These are phyloP conservation scores for Boletus speciosus DNA, from an alignment of 768 basidiomycete species.

Conservation along the genomic window DNA sequence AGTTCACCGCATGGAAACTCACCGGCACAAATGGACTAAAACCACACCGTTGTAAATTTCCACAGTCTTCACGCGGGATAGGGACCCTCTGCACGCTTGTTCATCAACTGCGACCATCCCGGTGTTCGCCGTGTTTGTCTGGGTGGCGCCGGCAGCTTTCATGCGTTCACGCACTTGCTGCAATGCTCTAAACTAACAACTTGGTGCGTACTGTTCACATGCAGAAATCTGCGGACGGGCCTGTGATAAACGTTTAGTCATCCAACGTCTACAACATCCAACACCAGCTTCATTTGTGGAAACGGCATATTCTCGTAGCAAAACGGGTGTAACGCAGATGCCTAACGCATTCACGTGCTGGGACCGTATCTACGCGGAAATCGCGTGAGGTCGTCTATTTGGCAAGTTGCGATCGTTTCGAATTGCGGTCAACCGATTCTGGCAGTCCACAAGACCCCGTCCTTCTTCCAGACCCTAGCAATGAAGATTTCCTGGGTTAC, in stretches of 20 bases:
- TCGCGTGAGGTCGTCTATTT: not conserved
- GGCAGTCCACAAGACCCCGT: not conserved
- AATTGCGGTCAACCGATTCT: not conserved
- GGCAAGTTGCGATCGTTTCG: not conserved
- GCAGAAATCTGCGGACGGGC: too few relatives aligned
- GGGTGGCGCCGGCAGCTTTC: not conserved
- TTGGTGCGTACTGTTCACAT: too few relatives aligned
- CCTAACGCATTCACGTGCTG: not conserved
- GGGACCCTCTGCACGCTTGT: too few relatives aligned
- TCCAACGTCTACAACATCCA: too few relatives aligned
- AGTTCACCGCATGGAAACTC: too few relatives aligned
- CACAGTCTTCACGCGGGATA: too few relatives aligned
- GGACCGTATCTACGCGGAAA: not conserved
- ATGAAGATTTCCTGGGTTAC: not conserved
- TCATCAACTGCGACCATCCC: not conserved
- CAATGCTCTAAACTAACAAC: too few relatives aligned
- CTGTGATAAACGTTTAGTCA: too few relatives aligned
- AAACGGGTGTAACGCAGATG: not conserved
- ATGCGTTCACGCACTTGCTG: too few relatives aligned
- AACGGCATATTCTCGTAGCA: not conserved
- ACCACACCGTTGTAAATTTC: too few relatives aligned
- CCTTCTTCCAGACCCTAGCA: not conserved
- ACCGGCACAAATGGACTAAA: too few relatives aligned
- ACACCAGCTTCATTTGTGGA: not conserved
- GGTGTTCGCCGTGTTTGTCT: not conserved